Evolutionary conservation across 805 yeast species (phyloP).

Genomic region (Metschnikowia corniflorae): DNA sequence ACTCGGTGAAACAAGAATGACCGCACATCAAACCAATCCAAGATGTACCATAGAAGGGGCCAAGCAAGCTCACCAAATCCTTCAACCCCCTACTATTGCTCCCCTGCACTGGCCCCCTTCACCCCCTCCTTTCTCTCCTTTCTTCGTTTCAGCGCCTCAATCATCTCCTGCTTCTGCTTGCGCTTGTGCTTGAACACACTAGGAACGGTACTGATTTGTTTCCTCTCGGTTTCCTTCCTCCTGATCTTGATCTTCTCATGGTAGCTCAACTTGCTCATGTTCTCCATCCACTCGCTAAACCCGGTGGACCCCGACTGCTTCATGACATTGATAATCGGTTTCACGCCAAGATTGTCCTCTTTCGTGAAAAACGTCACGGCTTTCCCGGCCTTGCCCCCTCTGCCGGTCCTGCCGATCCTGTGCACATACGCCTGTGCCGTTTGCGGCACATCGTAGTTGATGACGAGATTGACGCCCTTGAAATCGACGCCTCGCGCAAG

Average conservation of each 20-base stretch:
- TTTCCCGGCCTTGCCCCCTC: constrained; percentile 83
- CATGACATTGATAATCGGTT: constrained; percentile 91
- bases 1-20: too few species aligned
- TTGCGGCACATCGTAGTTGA: constrained; percentile 94
- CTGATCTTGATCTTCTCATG: constrained; percentile 61
- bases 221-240: constrained; percentile 57
- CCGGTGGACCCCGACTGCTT: constrained; percentile 79
- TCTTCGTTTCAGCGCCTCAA: constrained; percentile 67
- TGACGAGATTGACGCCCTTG: constrained; percentile 90
- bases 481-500: constrained; percentile 96
- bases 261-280: constrained; percentile 60
- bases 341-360: constrained; percentile 72
- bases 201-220: constrained; percentile 83
- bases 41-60: too few species aligned
- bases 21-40: too few species aligned
- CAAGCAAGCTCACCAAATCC: too few species aligned
- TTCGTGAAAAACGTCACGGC: constrained; percentile 94
- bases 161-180: constrained; percentile 64
- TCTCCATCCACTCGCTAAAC: constrained; percentile 78
- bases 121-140: constrained; percentile 27
- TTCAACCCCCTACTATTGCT: too few species aligned
- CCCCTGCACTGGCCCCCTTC: not conserved
- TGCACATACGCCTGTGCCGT: constrained; percentile 94
- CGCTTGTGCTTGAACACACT: constrained; percentile 60
- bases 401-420: constrained; percentile 97